Evolutionary conservation across 345 rosid genomes (phyloP).

Genomic region (Arabis alpina): DNA sequence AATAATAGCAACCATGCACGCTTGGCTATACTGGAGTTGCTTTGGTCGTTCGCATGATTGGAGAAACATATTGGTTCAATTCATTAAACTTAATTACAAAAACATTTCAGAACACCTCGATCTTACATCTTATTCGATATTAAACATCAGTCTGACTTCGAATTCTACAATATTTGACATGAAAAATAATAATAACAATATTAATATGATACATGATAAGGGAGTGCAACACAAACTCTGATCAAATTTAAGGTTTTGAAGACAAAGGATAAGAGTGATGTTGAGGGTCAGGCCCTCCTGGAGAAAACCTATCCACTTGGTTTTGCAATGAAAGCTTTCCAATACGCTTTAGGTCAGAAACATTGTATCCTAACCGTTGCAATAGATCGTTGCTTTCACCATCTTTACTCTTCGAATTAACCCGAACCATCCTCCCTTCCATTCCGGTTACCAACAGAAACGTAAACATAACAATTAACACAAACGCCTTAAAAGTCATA

Average conservation of each 20-base stretch:
- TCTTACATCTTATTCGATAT: conserved; percentile 22
- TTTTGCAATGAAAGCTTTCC: conserved; percentile 22
- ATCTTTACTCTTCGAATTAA: conserved; percentile 22
- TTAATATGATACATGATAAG: conserved; percentile 9
- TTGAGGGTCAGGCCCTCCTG: conserved; percentile 48
- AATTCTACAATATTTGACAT: not conserved
- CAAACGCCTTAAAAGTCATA: conserved; percentile 33
- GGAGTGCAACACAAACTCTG: conserved; percentile 15
- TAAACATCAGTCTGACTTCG: conserved; percentile 15
- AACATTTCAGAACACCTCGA: conserved; percentile 12
- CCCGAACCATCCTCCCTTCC: conserved; percentile 35
- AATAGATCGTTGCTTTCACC: conserved; percentile 35
- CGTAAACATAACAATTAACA: conserved; percentile 21
- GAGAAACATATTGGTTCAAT: not conserved
- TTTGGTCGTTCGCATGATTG: conserved; percentile 1
- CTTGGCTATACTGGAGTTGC: not conserved
- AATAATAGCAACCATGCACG: conserved; percentile 14
- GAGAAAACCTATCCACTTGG: conserved; percentile 38
- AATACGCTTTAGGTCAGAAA: conserved; percentile 34
- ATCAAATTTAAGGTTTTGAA: conserved; percentile 31
- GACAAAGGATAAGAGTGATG: conserved; percentile 42
- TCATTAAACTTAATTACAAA: conserved; percentile 11
- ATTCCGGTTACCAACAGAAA: conserved; percentile 16
- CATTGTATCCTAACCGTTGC: conserved; percentile 42
- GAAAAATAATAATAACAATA: not conserved